A percentile compares a stretch with the other conserved stretches of the same genome.
phyloP scores from a whole-genome alignment of 108 stramenopile genomes.

The Cyclotella choctawhatcheeana region DNA sequence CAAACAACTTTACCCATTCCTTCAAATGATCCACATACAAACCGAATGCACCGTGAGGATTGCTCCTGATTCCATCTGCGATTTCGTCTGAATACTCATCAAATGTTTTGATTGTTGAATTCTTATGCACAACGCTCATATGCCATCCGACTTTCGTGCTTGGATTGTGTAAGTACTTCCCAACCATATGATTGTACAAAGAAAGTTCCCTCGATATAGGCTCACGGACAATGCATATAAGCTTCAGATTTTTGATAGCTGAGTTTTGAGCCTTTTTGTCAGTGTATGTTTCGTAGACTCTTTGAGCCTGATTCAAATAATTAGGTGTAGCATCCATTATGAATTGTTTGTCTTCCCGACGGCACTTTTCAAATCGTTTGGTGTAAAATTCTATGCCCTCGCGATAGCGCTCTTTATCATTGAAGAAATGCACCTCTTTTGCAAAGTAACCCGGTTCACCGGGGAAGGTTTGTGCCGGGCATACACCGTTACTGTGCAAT shows the following conservation, averaged over 20 bases:
- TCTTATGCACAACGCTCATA: no score
- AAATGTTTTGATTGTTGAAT: slow-evolving; percentile 42
- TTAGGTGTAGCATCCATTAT: slow-evolving; percentile 35
- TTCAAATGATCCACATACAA: slow-evolving; percentile 32
- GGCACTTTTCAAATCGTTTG: slow-evolving; percentile 31
- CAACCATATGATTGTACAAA: slow-evolving; percentile 29
- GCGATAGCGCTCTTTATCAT: slow-evolving; percentile 21
- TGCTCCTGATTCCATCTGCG: slow-evolving; percentile 8
- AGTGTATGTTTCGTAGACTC: slow-evolving; percentile 18
- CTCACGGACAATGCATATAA: slow-evolving; percentile 30
- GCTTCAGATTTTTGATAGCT: slow-evolving; percentile 10
- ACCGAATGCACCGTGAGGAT: slow-evolving; percentile 15
- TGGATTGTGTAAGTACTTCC: no score
- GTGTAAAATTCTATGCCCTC: slow-evolving; percentile 48
- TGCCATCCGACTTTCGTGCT: no score
- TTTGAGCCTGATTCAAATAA: slow-evolving; percentile 4
- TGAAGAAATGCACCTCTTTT: slow-evolving; percentile 44
- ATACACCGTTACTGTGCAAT: not conserved
- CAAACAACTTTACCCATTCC: slow-evolving; percentile 43
- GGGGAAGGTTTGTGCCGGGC: not conserved
- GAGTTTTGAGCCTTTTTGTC: not conserved
- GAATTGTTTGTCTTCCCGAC: not conserved
- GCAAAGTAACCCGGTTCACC: not conserved
- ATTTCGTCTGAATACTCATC: slow-evolving; percentile 34
- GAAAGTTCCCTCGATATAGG: slow-evolving; percentile 32